These are phyloP conservation scores for Eucalyptus tenuipes DNA, from an alignment of 345 rosid species.

Conservation along the genomic window DNA sequence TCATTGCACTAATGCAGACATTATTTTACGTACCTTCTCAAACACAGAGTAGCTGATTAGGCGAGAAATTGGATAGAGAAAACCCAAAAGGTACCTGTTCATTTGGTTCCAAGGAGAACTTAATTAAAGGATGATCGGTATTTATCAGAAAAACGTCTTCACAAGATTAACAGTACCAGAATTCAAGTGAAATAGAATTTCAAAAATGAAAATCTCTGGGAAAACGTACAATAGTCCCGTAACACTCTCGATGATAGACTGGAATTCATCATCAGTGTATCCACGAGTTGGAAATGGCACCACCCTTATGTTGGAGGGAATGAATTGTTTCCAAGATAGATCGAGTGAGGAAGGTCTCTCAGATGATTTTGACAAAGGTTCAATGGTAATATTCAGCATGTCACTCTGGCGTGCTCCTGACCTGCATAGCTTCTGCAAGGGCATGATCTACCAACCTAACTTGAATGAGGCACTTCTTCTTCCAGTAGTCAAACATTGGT, in stretches of 20 bases:
- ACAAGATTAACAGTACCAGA: not conserved
- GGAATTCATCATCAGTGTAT: constrained; percentile 95
- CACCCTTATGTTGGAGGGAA: constrained; percentile 73
- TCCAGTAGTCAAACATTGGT: constrained; percentile 16
- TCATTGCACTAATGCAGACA: not conserved
- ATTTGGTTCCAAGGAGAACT: constrained; percentile 5
- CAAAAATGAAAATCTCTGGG: not conserved
- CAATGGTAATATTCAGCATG: constrained; percentile 1
- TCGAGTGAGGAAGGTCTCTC: constrained; percentile 15
- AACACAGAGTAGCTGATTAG: constrained; percentile 88
- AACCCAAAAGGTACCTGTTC: constrained; percentile 90
- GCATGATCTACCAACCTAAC: constrained; percentile 19
- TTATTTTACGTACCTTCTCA: constrained; percentile 66
- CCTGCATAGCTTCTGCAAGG: constrained; percentile 28
- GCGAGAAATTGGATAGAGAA: constrained; percentile 88
- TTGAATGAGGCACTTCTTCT: constrained; percentile 13
- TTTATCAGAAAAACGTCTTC: not conserved
- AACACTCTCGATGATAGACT: constrained; percentile 71
- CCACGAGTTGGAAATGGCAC: constrained; percentile 96
- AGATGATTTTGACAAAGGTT: constrained; percentile 14
- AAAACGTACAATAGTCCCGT: constrained; percentile 91
- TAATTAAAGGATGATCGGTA: not conserved
- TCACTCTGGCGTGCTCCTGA: constrained; percentile 21
- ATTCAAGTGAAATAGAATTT: not conserved
- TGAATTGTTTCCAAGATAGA: constrained; percentile 56